A percentile compares a stretch with the other conserved stretches of the same genome.
Evolutionary conservation across 768 basidiomycete species (phyloP).

Genomic region (Phlebiopsis flavidoalba): DNA sequence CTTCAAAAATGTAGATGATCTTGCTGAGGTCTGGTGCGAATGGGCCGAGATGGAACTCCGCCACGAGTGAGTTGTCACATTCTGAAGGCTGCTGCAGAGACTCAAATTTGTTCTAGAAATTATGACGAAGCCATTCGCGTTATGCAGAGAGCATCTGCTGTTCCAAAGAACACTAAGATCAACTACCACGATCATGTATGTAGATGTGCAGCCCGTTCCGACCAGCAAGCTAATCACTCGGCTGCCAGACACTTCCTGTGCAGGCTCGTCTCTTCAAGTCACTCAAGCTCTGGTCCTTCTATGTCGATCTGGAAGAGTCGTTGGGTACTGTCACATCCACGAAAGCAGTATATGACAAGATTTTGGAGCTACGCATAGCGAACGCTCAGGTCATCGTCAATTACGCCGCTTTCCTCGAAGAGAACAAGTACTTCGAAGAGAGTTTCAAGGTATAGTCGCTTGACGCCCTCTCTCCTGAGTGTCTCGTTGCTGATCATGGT

Average conservation of each 20-base stretch:
- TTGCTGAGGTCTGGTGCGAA: constrained; percentile 98
- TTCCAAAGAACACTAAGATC: constrained; percentile 86
- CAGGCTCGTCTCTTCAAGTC: constrained; percentile 96
- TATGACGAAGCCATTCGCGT: constrained; percentile 93
- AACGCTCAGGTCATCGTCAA: constrained; percentile 98
- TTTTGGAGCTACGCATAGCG: constrained; percentile 92
- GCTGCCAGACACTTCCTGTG: constrained; percentile 64
- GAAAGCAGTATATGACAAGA: constrained; percentile 93
- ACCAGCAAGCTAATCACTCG: constrained; percentile 11
- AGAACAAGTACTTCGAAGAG: constrained; percentile 97
- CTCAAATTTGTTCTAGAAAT: constrained; percentile 52
- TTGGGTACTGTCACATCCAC: constrained; percentile 91
- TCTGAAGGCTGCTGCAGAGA: background rate
- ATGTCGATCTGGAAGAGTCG: constrained; percentile 95
- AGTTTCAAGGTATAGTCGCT: constrained; percentile 76
- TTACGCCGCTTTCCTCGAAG: constrained; percentile 94
- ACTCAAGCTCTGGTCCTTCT: constrained; percentile 98
- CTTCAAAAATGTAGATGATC: constrained; percentile 93
- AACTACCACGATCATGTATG: constrained; percentile 94
- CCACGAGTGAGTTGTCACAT: constrained; percentile 65
- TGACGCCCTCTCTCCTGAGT: background rate
- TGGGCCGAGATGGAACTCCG: constrained; percentile 99
- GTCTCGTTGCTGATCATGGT: constrained; percentile 28
- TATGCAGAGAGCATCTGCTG: constrained; percentile 93
- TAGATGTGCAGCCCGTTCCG: constrained; percentile 14